Evolutionary conservation across 2,329 filamentous ascomycete genomes (phyloP).

Genomic region (Nannizziopsis barbatae): DNA sequence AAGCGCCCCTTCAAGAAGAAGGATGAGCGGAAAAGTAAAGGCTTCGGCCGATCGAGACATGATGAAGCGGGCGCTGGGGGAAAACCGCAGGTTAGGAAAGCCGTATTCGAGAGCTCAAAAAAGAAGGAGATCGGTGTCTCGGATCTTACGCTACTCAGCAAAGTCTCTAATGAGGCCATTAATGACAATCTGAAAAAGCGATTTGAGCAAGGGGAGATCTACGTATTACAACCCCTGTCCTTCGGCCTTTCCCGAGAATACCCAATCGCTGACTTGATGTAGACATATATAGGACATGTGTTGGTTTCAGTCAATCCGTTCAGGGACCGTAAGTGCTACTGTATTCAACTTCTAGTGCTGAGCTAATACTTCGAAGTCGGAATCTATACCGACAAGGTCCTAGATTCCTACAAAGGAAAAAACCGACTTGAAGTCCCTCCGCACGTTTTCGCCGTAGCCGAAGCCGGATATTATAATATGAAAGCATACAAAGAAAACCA

Average conservation of each 20-base stretch:
- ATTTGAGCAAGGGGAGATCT: constrained; percentile 95
- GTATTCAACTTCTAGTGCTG: background rate
- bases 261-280: constrained; percentile 10
- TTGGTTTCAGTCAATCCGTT: constrained; percentile 98
- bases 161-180: constrained; percentile 98
- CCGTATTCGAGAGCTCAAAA: constrained; percentile 88
- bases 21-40: constrained; percentile 32
- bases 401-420: constrained; percentile 91
- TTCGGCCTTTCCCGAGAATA: too few relatives aligned
- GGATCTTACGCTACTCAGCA: constrained; percentile 92
- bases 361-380: constrained; percentile 51
- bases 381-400: constrained; percentile 90
- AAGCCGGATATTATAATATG: constrained; percentile 98
- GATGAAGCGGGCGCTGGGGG: constrained; percentile 37
- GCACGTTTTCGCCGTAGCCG: constrained; percentile 94
- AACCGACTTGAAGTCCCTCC: constrained; percentile 88
- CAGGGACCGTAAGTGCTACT: constrained; percentile 56
- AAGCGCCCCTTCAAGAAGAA: constrained; percentile 32
- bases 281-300: constrained; percentile 98
- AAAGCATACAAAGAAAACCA: constrained; percentile 98
- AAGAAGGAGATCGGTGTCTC: constrained; percentile 99
- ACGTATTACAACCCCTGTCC: constrained; percentile 43
- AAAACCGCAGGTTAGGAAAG: constrained; percentile 75
- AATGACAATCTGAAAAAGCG: constrained; percentile 98
- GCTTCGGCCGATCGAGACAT: constrained; percentile 34